A percentile compares a stretch with the other conserved stretches of the same genome.
Conservation (phyloP, 371 early-diverging fungal genomes). For the Gilbertella persicaria region DNA sequence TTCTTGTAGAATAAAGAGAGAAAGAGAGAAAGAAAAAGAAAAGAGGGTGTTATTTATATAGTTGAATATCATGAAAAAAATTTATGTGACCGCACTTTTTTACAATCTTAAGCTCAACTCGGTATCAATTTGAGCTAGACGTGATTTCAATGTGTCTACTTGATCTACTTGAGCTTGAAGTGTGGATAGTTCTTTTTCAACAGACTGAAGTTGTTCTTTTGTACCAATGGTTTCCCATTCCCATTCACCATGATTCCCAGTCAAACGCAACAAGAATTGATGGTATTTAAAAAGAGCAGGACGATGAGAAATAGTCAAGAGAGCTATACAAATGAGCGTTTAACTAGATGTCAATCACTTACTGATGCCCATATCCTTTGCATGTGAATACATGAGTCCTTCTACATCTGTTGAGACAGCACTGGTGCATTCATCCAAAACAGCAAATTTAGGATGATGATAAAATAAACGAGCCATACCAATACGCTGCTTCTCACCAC, state of each 20-base stretch:
- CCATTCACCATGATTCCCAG: slow-evolving; percentile 79
- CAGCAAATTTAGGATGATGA: slow-evolving; percentile 82
- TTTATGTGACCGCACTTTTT: not conserved
- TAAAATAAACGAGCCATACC: slow-evolving; percentile 78
- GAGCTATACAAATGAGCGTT: slow-evolving; percentile 31
- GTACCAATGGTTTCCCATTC: slow-evolving; percentile 78
- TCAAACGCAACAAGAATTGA: slow-evolving; percentile 67
- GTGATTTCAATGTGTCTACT: slow-evolving; percentile 66
- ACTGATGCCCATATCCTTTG: slow-evolving; percentile 81
- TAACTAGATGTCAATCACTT: slow-evolving; percentile 15
- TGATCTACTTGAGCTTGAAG: slow-evolving; percentile 76
- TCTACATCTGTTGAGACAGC: slow-evolving; percentile 90
- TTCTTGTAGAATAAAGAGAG: not conserved
- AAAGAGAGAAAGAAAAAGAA: not conserved
- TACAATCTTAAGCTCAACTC: slow-evolving; percentile 54
- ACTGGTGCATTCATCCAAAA: slow-evolving; percentile 80
- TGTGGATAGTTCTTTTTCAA: slow-evolving; percentile 79
- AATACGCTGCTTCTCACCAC: slow-evolving; percentile 91
- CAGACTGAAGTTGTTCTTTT: slow-evolving; percentile 73
- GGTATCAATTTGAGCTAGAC: slow-evolving; percentile 68
- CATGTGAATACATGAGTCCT: slow-evolving; percentile 86
- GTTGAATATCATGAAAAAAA: not conserved
- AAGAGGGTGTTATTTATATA: not conserved
- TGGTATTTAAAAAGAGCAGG: slow-evolving; percentile 90
- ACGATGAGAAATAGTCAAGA: slow-evolving; percentile 89